Evolutionary conservation across 345 rosid genomes (phyloP).

Genomic region (Viola odorata): DNA sequence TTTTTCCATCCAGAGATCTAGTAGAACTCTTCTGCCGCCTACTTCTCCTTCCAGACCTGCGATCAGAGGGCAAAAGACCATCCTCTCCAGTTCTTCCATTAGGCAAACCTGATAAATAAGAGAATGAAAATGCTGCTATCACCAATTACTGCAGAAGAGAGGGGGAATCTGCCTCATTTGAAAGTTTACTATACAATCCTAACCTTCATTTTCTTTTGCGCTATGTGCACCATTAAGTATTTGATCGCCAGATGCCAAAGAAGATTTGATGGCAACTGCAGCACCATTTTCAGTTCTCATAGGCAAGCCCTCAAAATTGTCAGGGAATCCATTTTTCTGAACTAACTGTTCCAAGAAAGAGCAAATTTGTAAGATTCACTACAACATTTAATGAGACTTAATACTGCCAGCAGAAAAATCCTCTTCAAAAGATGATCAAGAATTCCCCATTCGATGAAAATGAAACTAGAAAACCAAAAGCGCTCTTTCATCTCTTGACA

Average conservation of each 20-base stretch:
- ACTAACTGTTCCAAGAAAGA: slow-evolving; percentile 36
- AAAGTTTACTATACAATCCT: slow-evolving; percentile 12
- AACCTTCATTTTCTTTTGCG: slow-evolving; percentile 46
- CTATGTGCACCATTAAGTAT: slow-evolving; percentile 19
- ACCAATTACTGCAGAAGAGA: slow-evolving; percentile 1
- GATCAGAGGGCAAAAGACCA: slow-evolving; percentile 42
- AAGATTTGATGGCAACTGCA: slow-evolving; percentile 20
- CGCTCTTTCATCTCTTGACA: slow-evolving; percentile 6
- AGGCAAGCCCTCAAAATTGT: slow-evolving; percentile 27
- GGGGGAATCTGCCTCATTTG: slow-evolving; percentile 1
- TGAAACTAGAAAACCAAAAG: neutral
- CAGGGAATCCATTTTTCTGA: slow-evolving; percentile 28
- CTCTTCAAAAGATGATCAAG: slow-evolving; percentile 1
- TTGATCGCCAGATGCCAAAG: slow-evolving; percentile 22
- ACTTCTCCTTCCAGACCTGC: slow-evolving; percentile 56
- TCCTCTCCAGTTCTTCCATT: slow-evolving; percentile 38
- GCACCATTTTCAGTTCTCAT: slow-evolving; percentile 26
- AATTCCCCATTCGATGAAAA: slow-evolving; percentile 1
- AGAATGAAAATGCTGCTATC: slow-evolving; percentile 2
- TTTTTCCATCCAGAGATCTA: slow-evolving; percentile 49
- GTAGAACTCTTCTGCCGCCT: slow-evolving; percentile 68
- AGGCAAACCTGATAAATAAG: slow-evolving; percentile 36
- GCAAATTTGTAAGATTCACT: slow-evolving; percentile 10
- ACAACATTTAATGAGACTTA: neutral
- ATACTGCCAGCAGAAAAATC: slow-evolving; percentile 3